Evolutionary conservation across 2,329 filamentous ascomycete species (phyloP).

Genomic region (Orbilia quercus): DNA sequence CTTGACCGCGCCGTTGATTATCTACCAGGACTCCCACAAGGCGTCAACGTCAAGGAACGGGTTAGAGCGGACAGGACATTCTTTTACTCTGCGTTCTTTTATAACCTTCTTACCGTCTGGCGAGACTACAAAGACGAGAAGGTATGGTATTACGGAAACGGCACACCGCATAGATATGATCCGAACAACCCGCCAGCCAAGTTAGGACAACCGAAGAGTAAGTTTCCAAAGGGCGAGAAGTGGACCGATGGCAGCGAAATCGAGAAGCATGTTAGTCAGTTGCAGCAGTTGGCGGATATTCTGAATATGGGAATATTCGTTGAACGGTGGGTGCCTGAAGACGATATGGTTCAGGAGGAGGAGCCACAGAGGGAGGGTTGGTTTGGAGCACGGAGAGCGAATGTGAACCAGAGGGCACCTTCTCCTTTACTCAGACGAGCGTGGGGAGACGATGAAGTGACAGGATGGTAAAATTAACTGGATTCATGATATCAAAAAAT

Average conservation of each 20-base stretch:
- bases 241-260: conserved; percentile 49
- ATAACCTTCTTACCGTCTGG: conserved; percentile 39
- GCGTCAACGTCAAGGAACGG: conserved; percentile 34
- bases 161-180: conserved; percentile 44
- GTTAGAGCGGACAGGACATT: conserved; percentile 46
- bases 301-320: conserved; percentile 45
- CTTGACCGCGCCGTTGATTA: conserved; percentile 23
- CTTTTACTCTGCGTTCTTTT: conserved; percentile 49
- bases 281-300: conserved; percentile 45
- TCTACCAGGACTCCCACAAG: conserved; percentile 36
- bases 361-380: conserved; percentile 26
- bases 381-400: conserved; percentile 29
- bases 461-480: background rate
- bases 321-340: conserved; percentile 41
- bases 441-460: background rate
- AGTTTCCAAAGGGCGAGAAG: conserved; percentile 39
- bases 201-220: conserved; percentile 42
- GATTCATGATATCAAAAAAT: no score
- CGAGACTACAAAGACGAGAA: conserved; percentile 50
- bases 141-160: conserved; percentile 49
- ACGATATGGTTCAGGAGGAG: conserved; percentile 19
- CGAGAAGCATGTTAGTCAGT: conserved; percentile 35
- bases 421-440: conserved; percentile 16
- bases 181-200: conserved; percentile 40
- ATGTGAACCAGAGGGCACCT: conserved; percentile 26